These are phyloP conservation scores for Prunus mume DNA, from an alignment of 306 rosid species.

Conservation along the genomic window DNA sequence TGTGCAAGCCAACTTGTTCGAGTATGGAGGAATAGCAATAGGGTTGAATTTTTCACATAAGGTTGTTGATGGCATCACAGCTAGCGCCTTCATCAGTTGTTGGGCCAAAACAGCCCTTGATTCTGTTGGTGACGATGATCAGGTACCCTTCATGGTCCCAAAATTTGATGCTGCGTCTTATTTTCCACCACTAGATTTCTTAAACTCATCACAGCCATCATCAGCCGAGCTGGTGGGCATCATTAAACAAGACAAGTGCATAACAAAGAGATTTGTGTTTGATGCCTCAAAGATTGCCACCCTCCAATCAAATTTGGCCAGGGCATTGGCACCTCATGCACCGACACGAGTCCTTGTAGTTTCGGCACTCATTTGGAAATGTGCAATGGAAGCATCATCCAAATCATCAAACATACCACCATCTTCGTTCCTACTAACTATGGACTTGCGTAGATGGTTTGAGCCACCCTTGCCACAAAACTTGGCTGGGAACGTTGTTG, in stretches of 20 bases:
- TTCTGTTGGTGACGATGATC: not conserved
- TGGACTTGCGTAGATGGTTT: not conserved
- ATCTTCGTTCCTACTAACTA: not conserved
- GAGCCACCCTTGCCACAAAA: not conserved
- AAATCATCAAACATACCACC: not conserved
- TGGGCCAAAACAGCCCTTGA: not conserved
- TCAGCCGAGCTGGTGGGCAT: not conserved
- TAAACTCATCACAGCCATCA: not conserved
- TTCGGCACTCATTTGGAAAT: constrained; percentile 24
- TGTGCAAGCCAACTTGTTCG: not conserved
- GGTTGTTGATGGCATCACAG: not conserved
- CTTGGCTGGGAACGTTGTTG: not conserved
- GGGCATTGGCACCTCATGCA: not conserved
- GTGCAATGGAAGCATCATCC: constrained; percentile 1
- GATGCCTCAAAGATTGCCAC: not conserved
- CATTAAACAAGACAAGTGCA: not conserved
- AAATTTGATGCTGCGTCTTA: not conserved
- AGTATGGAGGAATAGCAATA: constrained; percentile 1
- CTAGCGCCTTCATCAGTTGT: not conserved
- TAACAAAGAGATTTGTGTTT: not conserved
- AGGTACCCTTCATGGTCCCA: not conserved
- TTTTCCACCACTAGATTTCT: constrained; percentile 8
- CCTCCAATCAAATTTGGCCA: not conserved
- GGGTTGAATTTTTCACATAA: not conserved
- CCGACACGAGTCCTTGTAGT: constrained; percentile 26